Evolutionary conservation across 305 asterid genomes (phyloP).

Genomic region (Ilex paraguariensis): DNA sequence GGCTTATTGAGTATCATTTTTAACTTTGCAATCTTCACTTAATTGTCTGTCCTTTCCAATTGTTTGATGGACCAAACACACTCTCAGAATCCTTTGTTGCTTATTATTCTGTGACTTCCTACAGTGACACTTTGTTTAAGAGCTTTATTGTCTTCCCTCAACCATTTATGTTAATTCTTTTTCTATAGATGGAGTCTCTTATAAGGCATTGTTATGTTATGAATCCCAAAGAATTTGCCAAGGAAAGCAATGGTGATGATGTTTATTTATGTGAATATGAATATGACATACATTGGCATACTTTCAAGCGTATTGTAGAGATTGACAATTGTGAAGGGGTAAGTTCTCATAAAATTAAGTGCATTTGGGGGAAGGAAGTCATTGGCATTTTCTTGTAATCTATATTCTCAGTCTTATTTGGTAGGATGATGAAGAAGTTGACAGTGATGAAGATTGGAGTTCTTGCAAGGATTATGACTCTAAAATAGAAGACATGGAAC

Average conservation of each 20-base stretch:
- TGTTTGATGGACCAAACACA: too few species aligned
- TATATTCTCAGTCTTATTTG: constrained; percentile 10
- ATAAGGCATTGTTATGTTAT: constrained; percentile 80
- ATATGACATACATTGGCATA: constrained; percentile 76
- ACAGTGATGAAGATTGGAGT: constrained; percentile 58
- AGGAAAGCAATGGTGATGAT: constrained; percentile 83
- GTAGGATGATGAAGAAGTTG: constrained; percentile 67
- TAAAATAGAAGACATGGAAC: constrained; percentile 47
- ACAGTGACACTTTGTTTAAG: too few species aligned
- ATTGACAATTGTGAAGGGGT: constrained; percentile 52
- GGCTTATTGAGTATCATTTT: too few species aligned
- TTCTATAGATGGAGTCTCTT: constrained; percentile 71
- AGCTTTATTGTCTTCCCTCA: not conserved
- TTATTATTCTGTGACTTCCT: too few species aligned
- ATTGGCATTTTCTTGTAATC: not conserved
- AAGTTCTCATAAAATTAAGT: constrained; percentile 12
- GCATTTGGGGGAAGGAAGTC: too few species aligned
- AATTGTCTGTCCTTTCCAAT: too few species aligned
- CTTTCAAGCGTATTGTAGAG: constrained; percentile 87
- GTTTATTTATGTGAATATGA: constrained; percentile 93
- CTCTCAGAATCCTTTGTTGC: too few species aligned
- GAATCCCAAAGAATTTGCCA: constrained; percentile 64
- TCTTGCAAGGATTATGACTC: constrained; percentile 45
- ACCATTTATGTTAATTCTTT: constrained; percentile 12
- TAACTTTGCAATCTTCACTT: too few species aligned